These are phyloP conservation scores for Ceratobasidium sp. DNA, from an alignment of 1,284 basidiomycete species.

Conservation along the genomic window DNA sequence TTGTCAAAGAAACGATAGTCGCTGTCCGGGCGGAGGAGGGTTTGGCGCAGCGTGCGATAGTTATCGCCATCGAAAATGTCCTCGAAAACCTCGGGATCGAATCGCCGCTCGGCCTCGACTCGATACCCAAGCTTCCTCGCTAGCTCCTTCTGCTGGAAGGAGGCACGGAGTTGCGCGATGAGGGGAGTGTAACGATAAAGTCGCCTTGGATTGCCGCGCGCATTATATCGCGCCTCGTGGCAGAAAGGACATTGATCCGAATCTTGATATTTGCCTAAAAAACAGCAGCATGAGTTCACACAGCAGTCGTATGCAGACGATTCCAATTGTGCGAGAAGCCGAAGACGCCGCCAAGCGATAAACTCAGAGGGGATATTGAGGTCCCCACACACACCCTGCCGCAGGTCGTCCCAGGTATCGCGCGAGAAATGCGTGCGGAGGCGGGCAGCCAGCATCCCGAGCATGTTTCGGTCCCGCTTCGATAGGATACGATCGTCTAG, in stretches of 20 bases:
- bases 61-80: conserved; percentile 38
- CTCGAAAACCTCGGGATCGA: background rate
- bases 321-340: background rate
- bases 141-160: background rate
- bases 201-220: background rate
- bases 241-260: conserved; percentile 17
- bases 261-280: conserved; percentile 16
- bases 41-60: conserved; percentile 21
- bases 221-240: conserved; percentile 16
- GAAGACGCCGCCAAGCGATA: conserved; percentile 14
- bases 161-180: conserved; percentile 8
- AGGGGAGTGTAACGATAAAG: conserved; percentile 25
- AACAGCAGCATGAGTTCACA: conserved; percentile 36
- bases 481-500: background rate
- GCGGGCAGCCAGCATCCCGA: background rate
- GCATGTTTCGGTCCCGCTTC: background rate
- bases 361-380: conserved; percentile 1
- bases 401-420: background rate
- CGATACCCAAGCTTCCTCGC: conserved; percentile 29
- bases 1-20: conserved; percentile 43
- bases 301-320: conserved; percentile 30
- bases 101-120: background rate
- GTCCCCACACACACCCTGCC: background rate
- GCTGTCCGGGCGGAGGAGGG: background rate
- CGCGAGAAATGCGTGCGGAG: background rate